Evolutionary conservation across 1,284 basidiomycete genomes (phyloP).

Genomic region (Fomitopsis schrenkii): DNA sequence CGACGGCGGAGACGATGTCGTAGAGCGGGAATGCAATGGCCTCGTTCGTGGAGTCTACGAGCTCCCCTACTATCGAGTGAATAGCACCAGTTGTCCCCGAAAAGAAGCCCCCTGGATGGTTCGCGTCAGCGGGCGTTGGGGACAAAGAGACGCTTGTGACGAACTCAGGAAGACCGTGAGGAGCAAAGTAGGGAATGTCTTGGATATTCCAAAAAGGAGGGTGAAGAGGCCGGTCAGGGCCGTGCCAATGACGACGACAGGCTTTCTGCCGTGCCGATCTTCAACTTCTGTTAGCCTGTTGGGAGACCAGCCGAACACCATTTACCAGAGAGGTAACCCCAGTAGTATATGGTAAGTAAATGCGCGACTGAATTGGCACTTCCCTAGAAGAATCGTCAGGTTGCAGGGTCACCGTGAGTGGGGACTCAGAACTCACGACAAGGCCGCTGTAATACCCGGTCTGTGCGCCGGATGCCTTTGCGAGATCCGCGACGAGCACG

Average conservation of each 20-base stretch:
- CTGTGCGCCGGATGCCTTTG: constrained; percentile 23
- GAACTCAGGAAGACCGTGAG: constrained; percentile 39
- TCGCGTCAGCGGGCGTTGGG: not conserved
- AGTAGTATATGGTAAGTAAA: constrained; percentile 30
- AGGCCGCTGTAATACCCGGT: constrained; percentile 32
- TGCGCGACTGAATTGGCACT: constrained; percentile 27
- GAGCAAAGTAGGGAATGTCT: constrained; percentile 41
- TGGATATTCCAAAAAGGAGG: constrained; percentile 51
- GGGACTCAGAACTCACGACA: constrained; percentile 16
- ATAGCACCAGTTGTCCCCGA: constrained; percentile 60
- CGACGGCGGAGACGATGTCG: constrained; percentile 56
- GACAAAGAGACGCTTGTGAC: not conserved
- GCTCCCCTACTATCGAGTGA: constrained; percentile 57
- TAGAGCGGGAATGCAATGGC: constrained; percentile 58
- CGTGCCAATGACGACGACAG: constrained; percentile 53
- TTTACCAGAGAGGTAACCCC: constrained; percentile 31
- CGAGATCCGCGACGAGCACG: constrained; percentile 28
- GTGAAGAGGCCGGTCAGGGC: constrained; percentile 46
- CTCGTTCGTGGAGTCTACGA: constrained; percentile 65
- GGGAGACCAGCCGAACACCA: not conserved
- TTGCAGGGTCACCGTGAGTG: not conserved
- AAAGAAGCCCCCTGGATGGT: constrained; percentile 33
- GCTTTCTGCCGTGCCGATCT: constrained; percentile 57
- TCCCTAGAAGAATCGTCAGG: constrained; percentile 13
- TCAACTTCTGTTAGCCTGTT: constrained; percentile 18